Percentiles rank a stretch among this genome's conserved stretches.
Evolutionary conservation across 2,329 filamentous ascomycete species (phyloP).

Genomic region (Orbilia blumenaviensis): DNA sequence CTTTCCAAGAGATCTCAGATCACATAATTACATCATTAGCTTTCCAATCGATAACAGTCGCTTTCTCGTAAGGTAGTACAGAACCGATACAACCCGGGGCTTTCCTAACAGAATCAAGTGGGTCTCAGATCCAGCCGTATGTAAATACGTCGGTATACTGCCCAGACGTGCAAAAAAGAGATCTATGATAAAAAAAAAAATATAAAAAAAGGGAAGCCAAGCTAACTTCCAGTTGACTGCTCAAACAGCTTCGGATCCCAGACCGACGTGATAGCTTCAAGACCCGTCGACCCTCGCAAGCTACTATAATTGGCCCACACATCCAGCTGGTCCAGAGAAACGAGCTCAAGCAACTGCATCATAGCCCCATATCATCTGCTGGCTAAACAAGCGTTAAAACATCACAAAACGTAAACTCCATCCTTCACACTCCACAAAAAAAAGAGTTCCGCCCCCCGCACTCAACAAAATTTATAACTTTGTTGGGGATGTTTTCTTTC

Average conservation of each 20-base stretch:
- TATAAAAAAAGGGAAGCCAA: too few species aligned
- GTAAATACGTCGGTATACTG: neutral
- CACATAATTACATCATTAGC: neutral
- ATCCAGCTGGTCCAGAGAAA: neutral
- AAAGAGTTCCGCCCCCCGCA: conserved; percentile 3
- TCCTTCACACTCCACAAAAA: conserved; percentile 8
- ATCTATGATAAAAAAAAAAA: neutral
- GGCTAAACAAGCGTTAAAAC: conserved; percentile 7
- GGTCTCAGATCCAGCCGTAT: neutral
- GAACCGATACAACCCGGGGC: neutral
- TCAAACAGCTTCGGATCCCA: neutral
- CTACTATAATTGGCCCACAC: conserved; percentile 13
- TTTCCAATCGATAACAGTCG: conserved; percentile 10
- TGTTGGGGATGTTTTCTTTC: conserved; percentile 10
- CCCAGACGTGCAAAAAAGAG: neutral
- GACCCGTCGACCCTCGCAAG: neutral
- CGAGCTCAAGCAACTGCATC: conserved; percentile 21
- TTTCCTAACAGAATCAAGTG: conserved; percentile 1
- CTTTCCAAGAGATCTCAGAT: neutral
- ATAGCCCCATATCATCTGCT: conserved; percentile 19
- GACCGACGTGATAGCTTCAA: conserved; percentile 5
- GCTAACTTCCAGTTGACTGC: neutral
- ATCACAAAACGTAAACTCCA: conserved; percentile 24
- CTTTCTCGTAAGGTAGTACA: conserved; percentile 1
- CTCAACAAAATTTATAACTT: conserved; percentile 18